Base-by-base conservation (phyloP, 2,329 filamentous ascomycete genomes). In the Penicillium sp. region DNA sequence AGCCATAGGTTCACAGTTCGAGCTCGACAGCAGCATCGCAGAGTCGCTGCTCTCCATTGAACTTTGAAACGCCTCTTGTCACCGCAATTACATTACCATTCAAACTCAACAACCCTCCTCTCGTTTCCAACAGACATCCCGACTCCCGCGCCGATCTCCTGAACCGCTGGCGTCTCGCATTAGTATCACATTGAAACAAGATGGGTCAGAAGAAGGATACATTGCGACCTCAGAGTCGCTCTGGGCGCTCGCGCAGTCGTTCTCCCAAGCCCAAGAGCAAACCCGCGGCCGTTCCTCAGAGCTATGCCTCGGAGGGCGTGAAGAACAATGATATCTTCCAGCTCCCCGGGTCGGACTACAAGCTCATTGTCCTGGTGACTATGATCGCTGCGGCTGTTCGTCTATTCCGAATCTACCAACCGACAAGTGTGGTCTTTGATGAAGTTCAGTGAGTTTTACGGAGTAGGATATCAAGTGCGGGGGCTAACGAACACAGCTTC, bases 361-460 rank as follows among this genome's bases (percentile, higher is more conserved):
- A 90, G 75, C 75, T 90, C 58, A 81, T 95, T 72, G 77, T 85
- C 18, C 76, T 82, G 47, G 75, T 97, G 62, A 96, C 91, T 48
- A 63, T 92, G 16, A 66, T 97, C 59, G 90, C 89, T 47, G 82
- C 88, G 51, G 78, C 87, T 61, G 90, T 99, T 62, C 89, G 94
- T 61, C 78, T 97, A 60, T 99, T 96, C 81, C 87, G 91, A 70
- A 97, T 99, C 77, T 97, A 95, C 74, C 91, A 97, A 74, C 94
- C 94, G 53, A 88, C 86, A 68, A 97, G 92, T 68, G 94, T 99
- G 57, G 94, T 99, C 63, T 99, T 99, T 73, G 94, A 99, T 75
- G 94, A 99, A 80, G 94, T 99, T 74, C 94, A 99, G 92, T 96
- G 91, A 86, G 54, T 22, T 53, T 52, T 27, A 8, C 24, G 24